phyloP scores from a whole-genome alignment of 805 yeast genomes.

The Candida golubevii region DNA sequence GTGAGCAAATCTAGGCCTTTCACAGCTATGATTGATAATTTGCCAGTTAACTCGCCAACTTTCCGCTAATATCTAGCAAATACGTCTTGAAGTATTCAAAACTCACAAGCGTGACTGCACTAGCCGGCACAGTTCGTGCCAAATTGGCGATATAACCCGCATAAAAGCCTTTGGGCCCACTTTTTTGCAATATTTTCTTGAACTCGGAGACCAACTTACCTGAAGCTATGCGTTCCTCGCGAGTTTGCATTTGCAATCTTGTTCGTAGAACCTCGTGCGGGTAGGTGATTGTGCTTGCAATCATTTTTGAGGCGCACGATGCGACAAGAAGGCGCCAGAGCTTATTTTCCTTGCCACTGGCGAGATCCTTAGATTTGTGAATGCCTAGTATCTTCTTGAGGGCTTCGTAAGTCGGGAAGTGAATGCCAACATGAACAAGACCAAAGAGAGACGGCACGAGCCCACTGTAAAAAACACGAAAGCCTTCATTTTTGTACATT shows the following conservation, averaged over 20 bases:
- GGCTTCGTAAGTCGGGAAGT: constrained; percentile 89
- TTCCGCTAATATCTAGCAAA: constrained; percentile 35
- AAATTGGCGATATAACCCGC: constrained; percentile 85
- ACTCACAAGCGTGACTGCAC: constrained; percentile 91
- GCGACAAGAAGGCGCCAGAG: constrained; percentile 46
- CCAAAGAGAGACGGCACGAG: constrained; percentile 88
- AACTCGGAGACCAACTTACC: constrained; percentile 29
- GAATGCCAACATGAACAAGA: constrained; percentile 88
- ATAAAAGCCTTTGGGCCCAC: constrained; percentile 81
- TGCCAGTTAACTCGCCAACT: constrained; percentile 6
- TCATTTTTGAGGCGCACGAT: constrained; percentile 77
- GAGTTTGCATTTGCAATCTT: constrained; percentile 68
- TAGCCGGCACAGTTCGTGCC: constrained; percentile 88
- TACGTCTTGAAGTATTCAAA: constrained; percentile 74
- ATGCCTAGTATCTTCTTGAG: constrained; percentile 44
- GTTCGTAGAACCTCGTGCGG: constrained; percentile 96
- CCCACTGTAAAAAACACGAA: constrained; percentile 81
- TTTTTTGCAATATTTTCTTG: constrained; percentile 47
- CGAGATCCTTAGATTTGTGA: constrained; percentile 11
- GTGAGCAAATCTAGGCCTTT: too few relatives aligned
- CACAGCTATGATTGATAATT: too few relatives aligned
- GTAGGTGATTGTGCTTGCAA: constrained; percentile 83
- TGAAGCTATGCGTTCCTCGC: constrained; percentile 20
- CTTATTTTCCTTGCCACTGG: constrained; percentile 9
- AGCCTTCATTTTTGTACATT: constrained; percentile 79